Evolutionary conservation across 2,329 filamentous ascomycete genomes (phyloP), one percentile per base, ranked within the genome.

Genomic region (Zymoseptoria ardabiliae): DNA sequence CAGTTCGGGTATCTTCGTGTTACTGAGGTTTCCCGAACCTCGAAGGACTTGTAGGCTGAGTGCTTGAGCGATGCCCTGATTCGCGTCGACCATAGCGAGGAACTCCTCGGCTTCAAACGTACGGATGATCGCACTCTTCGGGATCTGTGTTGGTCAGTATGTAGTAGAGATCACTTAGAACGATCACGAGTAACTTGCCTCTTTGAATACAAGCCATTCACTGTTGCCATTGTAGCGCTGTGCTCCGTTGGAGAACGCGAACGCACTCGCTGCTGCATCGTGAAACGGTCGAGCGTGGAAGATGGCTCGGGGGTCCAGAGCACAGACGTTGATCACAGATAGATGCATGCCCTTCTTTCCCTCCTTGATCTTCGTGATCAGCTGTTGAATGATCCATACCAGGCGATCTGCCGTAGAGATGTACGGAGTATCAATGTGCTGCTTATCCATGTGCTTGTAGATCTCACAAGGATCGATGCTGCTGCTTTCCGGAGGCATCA

Each of bases 121-220:
- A 19, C 51, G 50, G 4, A 59, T 7, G 35, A 62, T 59, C 4
- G 60, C 60, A 5, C 41, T 13, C 53, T 35, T n/a, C 11, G 60
- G 60, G 8, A 62, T 61, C 30, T 61, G n/a, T n/a, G n/a, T n/a
- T n/a, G n/a, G n/a, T n/a, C n/a, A n/a, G n/a, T n/a, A n/a, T n/a
- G n/a, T n/a, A n/a, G 35, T 56, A 50, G 48, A n/a, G 48, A 50
- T n/a, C n/a, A n/a, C n/a, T n/a, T n/a, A n/a, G n/a, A n/a, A n/a
- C n/a, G n/a, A n/a, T 50, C 13, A 50, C 17, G 13, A 50, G 25
- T 23, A n/a, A 19, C 17, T 30, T 35, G 35, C 54, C 28, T 56
- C 8, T 22, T 50, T 30, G 53, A 53, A 59, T 7, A 59, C 28
- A 2, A 59, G 22, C 19, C 49, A 56, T 21, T 59, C 60, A n/a